A percentile compares a stretch with the other conserved stretches of the same genome.
Evolutionary conservation across 129 eudicot genomes (phyloP).

Genomic region (Pulicaria dysenterica): DNA sequence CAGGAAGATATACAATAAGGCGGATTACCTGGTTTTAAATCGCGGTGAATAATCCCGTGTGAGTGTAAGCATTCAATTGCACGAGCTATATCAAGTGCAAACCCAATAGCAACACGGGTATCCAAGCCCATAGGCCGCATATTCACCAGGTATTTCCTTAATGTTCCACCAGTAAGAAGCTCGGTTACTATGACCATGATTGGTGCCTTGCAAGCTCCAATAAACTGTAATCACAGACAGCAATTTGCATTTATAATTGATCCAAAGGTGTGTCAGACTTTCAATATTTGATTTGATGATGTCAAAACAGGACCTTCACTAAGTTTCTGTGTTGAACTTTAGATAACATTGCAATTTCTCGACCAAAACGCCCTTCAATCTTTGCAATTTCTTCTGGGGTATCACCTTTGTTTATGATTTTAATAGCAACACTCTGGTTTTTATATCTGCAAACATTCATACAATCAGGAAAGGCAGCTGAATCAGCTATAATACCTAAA

Average conservation of each 20-base stretch:
- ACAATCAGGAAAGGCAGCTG: conserved; percentile 22
- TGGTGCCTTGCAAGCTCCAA: conserved; percentile 94
- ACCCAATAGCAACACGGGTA: conserved; percentile 66
- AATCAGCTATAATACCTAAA: conserved; percentile 1
- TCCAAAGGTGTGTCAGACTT: not conserved
- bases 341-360: conserved; percentile 93
- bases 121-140: conserved; percentile 78
- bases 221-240: conserved; percentile 48
- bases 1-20: not conserved
- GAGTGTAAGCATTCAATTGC: conserved; percentile 94
- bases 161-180: conserved; percentile 83
- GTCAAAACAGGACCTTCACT: conserved; percentile 64
- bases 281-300: conserved; percentile 7
- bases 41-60: conserved; percentile 92
- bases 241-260: not conserved
- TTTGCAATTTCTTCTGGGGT: conserved; percentile 84
- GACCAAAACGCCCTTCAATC: conserved; percentile 71
- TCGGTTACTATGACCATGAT: conserved; percentile 88
- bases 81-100: conserved; percentile 95
- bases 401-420: conserved; percentile 79
- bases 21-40: conserved; percentile 73
- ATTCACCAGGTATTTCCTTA: conserved; percentile 69
- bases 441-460: conserved; percentile 54
- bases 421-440: conserved; percentile 84
- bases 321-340: conserved; percentile 85